A percentile compares a stretch with the other conserved stretches of the same genome.
phyloP scores from a whole-genome alignment of 2,329 filamentous ascomycete genomes.

The Aspergillus phoenicis region DNA sequence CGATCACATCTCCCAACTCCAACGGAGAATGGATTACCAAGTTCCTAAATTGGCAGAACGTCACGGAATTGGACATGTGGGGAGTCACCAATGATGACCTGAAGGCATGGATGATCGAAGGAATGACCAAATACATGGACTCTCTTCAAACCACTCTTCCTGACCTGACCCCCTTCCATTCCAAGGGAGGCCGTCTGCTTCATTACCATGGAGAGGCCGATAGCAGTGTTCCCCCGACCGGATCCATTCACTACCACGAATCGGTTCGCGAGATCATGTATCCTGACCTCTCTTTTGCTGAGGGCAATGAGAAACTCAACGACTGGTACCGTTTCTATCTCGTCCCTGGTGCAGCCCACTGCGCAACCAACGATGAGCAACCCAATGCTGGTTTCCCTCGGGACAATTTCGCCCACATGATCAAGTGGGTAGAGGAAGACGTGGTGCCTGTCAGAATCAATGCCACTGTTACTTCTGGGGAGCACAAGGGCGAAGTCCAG shows the following conservation, averaged over 20 bases:
- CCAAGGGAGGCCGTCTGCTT: conserved; percentile 2
- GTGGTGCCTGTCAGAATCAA: neutral
- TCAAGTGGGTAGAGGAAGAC: neutral
- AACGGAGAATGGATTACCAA: conserved; percentile 5
- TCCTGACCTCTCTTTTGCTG: neutral
- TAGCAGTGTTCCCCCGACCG: neutral
- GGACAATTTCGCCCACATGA: neutral
- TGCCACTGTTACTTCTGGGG: neutral
- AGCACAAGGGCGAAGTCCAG: neutral
- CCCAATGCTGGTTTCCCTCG: conserved; percentile 2
- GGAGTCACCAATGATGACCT: conserved; percentile 3
- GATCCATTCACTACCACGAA: neutral
- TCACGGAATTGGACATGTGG: neutral
- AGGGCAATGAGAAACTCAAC: neutral
- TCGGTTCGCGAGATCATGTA: conserved; percentile 5
- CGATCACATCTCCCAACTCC: neutral
- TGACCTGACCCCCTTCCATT: neutral
- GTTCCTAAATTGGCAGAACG: neutral
- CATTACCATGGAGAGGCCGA: conserved; percentile 2
- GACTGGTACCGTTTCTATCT: neutral
- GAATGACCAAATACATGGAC: neutral
- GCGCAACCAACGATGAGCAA: conserved; percentile 1
- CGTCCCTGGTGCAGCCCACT: neutral
- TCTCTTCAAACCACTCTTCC: neutral
- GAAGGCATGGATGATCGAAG: neutral